A percentile compares a stretch with the other conserved stretches of the same genome.
phyloP scores from a whole-genome alignment of 1,284 basidiomycete species.

The Heterobasidion irregulare region DNA sequence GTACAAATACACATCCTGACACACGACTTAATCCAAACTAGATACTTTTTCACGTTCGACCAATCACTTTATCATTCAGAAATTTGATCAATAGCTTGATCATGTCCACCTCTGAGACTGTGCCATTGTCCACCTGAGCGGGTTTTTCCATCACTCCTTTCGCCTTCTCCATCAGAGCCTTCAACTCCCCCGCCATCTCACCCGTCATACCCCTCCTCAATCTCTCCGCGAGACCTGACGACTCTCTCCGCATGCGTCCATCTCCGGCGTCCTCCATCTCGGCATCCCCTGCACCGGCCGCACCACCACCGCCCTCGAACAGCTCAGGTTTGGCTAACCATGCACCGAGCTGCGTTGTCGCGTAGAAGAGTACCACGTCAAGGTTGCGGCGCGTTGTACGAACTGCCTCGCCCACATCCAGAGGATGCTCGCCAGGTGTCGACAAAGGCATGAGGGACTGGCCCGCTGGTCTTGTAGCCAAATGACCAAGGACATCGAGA shows the following conservation, averaged over 20 bases:
- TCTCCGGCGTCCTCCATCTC: constrained; percentile 15
- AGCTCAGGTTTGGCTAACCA: constrained; percentile 66
- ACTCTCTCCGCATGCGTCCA: constrained; percentile 25
- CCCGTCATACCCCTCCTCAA: constrained; percentile 66
- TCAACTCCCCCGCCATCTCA: constrained; percentile 70
- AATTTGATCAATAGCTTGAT: constrained; percentile 52
- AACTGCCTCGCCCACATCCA: constrained; percentile 51
- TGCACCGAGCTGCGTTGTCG: constrained; percentile 69
- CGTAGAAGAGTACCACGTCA: constrained; percentile 68
- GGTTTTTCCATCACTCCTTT: constrained; percentile 50
- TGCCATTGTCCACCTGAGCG: constrained; percentile 24
- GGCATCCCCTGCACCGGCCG: constrained; percentile 12
- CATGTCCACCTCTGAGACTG: constrained; percentile 35
- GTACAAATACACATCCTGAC: too few species aligned
- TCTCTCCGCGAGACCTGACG: constrained; percentile 51
- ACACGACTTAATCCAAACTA: too few species aligned
- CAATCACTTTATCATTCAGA: constrained; percentile 49
- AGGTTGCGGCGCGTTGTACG: constrained; percentile 49
- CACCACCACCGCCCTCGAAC: constrained; percentile 23
- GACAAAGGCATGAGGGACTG: constrained; percentile 35
- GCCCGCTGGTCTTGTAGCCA: constrained; percentile 46
- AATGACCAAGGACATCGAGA: constrained; percentile 57
- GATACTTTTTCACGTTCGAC: constrained; percentile 1
- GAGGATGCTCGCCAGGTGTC: constrained; percentile 28
- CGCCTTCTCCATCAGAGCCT: constrained; percentile 56